Base-by-base conservation (phyloP, 768 basidiomycete species). In the Rhodotorula toruloides region DNA sequence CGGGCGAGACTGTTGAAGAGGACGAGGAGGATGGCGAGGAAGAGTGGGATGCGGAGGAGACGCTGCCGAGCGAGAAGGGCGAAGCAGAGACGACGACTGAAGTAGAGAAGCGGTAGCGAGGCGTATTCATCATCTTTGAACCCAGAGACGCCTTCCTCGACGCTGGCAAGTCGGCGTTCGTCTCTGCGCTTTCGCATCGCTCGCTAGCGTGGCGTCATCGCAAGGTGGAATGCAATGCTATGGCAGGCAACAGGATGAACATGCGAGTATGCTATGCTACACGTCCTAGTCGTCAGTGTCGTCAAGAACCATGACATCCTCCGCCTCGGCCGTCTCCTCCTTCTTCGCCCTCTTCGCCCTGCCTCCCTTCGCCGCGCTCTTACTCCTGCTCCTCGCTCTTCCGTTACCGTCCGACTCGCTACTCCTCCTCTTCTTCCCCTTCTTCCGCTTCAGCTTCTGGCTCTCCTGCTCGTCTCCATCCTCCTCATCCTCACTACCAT, bases 361-460 rank as follows among this genome's bases (percentile, higher is more conserved):
- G 10, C 12, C 14, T 3, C 50, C 32, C 36, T 37, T 53, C 25
- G 16, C 25, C 13, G 29, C 31, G 47, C 57, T 58, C 57, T 34
- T 49, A 36, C 58, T 59, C 58, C 29, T 49, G 27, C 47, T 40
- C 47, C 57, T 50, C 29, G n/a, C 48, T 25, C 58, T n/a, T 21
- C n/a, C 58, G 19, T 19, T 19, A 19, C 40, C 40, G 40, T 19
- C n/a, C n/a, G n/a, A n/a, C 19, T 32, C 25, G 11, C 11, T 40
- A 56, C 21, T 29, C 40, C 9, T 9, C 39, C 7, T 27, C 58
- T 19, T 31, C 10, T 13, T 31, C 39, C 16, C 43, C 61, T 36
- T 55, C 37, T 25, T 48, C 48, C 17, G 42, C 37, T 22, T 58
- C 42, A 1, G 37, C 50, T 2, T 29, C 49, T 55, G 55, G 13